Base-by-base conservation (phyloP, 805 yeast genomes). In the Wickerhamiella hasegawae region DNA sequence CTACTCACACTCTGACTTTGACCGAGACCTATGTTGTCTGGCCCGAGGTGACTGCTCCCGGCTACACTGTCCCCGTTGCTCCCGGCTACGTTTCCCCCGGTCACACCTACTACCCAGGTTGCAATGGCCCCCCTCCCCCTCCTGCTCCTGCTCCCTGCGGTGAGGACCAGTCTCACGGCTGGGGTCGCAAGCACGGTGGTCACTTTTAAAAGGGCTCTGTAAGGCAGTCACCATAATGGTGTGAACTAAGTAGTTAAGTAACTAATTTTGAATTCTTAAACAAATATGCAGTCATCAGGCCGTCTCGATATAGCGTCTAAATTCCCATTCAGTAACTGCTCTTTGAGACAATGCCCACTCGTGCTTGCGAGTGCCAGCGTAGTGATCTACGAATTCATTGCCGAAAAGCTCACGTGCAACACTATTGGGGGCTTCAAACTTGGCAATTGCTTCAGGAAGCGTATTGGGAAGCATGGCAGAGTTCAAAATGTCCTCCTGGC, bases 261-360 rank as follows among this genome's bases (percentile, higher is more conserved):
- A n/a, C n/a, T n/a, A 21, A 21, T n/a, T 26, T 26, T n/a, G 15
- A 26, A n/a, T 10, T 10, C 6, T 8, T 26, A 12, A 26, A 8
- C 10, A 10, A 14, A 8, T n/a, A 5, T 10, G 15, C 10, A 26
- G 6, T 28, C 11, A 4, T 18, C 23, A 29, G 23, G 23, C 22
- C 4, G 52, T 49, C 37, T 54, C 59, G 24, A 54, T 41, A 36
- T 54, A 54, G 28, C 59, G 38, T 16, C 43, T 40, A 17, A 53
- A 51, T 36, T 54, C 58, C 58, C 58, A 54, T 36, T 49, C 47
- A 14, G 59, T 53, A 16, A 54, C 58, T 4, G 55, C 52, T 27
- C 53, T 54, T 28, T 50, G 45, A 43, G 49, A 54, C 31, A 39
- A 38, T 4, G 31, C 31, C 20, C 48, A 39, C 37, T 54, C 59